A percentile compares a stretch with the other conserved stretches of the same genome.
Conservation (phyloP, 345 rosid genomes). For the Acer negundo region DNA sequence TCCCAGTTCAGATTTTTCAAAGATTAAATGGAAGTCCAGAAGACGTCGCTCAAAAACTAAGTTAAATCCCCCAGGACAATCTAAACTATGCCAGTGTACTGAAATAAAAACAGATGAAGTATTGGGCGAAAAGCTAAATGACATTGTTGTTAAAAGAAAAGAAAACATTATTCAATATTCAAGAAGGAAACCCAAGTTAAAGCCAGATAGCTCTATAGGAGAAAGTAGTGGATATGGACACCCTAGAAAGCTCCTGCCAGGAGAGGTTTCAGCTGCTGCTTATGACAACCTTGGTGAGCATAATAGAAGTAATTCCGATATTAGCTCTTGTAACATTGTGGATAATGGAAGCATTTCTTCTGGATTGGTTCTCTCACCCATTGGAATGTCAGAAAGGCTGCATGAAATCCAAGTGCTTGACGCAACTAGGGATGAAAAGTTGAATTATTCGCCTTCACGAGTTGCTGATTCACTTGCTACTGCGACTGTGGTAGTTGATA, state of each 20-base stretch:
- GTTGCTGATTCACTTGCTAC: conserved; percentile 26
- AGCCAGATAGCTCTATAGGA: conserved; percentile 40
- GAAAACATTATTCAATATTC: conserved; percentile 70
- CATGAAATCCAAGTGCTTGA: conserved; percentile 40
- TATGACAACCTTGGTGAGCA: conserved; percentile 21
- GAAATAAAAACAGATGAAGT: conserved; percentile 37
- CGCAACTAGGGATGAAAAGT: conserved; percentile 26
- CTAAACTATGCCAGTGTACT: conserved; percentile 36
- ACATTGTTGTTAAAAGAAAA: conserved; percentile 37
- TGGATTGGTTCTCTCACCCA: conserved; percentile 16
- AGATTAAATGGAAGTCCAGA: conserved; percentile 69
- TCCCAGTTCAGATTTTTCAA: conserved; percentile 43
- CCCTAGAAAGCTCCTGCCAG: conserved; percentile 17
- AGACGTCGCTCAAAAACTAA: conserved; percentile 75
- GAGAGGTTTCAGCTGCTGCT: conserved; percentile 32
- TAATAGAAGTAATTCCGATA: conserved; percentile 17
- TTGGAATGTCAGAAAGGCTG: conserved; percentile 22
- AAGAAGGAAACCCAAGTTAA: conserved; percentile 66
- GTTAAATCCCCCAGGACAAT: conserved; percentile 31
- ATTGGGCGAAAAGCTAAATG: conserved; percentile 31
- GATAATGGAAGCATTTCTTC: conserved; percentile 17
- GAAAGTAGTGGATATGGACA: conserved; percentile 23
- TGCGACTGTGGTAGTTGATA: conserved; percentile 26
- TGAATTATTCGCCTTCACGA: conserved; percentile 32
- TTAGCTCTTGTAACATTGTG: conserved; percentile 13